These are phyloP conservation scores for Mycogone perniciosa DNA, from an alignment of 2,329 filamentous ascomycete species.

Conservation along the genomic window DNA sequence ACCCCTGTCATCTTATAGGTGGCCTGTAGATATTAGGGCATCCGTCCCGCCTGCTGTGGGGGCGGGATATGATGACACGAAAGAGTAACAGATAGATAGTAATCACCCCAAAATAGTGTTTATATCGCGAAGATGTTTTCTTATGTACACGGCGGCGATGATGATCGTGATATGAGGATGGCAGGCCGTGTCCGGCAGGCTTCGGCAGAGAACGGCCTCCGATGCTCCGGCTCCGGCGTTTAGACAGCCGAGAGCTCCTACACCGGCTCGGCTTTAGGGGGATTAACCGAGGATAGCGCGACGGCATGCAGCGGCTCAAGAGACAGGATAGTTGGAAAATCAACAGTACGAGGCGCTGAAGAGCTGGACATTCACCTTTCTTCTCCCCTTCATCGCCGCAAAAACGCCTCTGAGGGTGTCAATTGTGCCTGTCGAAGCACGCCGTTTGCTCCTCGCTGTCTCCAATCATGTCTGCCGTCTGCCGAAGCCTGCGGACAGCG, in stretches of 20 bases:
- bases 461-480: slow-evolving; percentile 46
- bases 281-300: slow-evolving; percentile 13
- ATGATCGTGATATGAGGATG: no score
- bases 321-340: no score
- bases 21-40: no score
- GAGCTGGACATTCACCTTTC: neutral
- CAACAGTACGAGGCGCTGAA: no score
- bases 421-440: neutral
- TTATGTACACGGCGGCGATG: no score
- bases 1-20: no score
- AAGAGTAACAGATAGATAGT: no score
- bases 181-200: slow-evolving; percentile 1
- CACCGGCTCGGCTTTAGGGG: slow-evolving; percentile 1
- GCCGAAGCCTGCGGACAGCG: slow-evolving; percentile 48
- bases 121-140: no score
- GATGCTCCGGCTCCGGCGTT: slow-evolving; percentile 9
- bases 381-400: neutral
- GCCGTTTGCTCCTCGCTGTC: no score
- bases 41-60: no score
- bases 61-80: no score
- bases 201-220: slow-evolving; percentile 1
- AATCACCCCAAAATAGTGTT: no score
- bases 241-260: neutral
- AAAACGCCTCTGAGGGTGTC: neutral
- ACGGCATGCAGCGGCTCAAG: slow-evolving; percentile 10